These are phyloP conservation scores for Spathaspora hagerdaliae DNA, from an alignment of 805 yeast genomes.

Conservation along the genomic window DNA sequence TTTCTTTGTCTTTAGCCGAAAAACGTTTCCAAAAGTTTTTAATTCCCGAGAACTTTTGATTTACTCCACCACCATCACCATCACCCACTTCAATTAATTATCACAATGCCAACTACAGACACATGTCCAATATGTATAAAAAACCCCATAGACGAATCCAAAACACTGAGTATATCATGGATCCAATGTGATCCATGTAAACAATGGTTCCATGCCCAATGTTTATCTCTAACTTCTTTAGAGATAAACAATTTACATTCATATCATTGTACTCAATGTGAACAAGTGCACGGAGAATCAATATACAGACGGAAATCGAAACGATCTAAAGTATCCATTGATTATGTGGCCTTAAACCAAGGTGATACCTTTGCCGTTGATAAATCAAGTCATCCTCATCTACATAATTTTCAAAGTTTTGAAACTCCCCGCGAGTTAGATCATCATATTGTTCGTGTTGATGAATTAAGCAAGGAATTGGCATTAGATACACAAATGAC, in stretches of 20 bases:
- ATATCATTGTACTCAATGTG: constrained; percentile 57
- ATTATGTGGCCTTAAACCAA: constrained; percentile 74
- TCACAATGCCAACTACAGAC: constrained; percentile 12
- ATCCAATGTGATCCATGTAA: constrained; percentile 53
- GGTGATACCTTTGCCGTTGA: constrained; percentile 56
- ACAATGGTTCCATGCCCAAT: constrained; percentile 52
- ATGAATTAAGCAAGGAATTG: constrained; percentile 31
- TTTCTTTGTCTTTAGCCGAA: no score
- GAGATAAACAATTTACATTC: constrained; percentile 37
- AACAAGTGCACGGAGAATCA: constrained; percentile 44
- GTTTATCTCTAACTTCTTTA: constrained; percentile 33
- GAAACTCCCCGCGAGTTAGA: constrained; percentile 17
- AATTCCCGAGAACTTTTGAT: no score
- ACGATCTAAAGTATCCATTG: constrained; percentile 53
- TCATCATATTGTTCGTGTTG: constrained; percentile 20
- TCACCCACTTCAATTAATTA: no score
- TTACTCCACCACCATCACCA: no score
- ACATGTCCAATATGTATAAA: constrained; percentile 19
- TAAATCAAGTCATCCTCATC: constrained; percentile 51
- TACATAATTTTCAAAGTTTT: constrained; percentile 28
- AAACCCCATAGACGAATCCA: constrained; percentile 11
- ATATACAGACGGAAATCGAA: constrained; percentile 48
- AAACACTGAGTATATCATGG: constrained; percentile 33
- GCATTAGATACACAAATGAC: constrained; percentile 28
- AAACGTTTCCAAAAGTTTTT: no score